Evolutionary conservation across 306 rosid genomes (phyloP), one percentile per base, ranked within the genome.

Genomic region (Neltuma alba): DNA sequence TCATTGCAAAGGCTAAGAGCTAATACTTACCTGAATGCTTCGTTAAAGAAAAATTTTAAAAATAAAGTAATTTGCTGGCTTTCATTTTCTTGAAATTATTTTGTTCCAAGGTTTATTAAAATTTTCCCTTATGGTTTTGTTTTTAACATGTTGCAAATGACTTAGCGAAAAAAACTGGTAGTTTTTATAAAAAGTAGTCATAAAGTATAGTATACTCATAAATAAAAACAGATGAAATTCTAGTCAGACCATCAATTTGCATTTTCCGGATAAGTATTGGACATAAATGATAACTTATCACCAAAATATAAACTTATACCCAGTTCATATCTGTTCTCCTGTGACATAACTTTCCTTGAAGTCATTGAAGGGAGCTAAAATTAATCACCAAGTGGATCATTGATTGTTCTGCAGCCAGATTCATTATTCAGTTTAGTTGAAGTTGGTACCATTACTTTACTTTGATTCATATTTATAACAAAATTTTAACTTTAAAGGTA

Each of bases 381-480:
- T 45, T 69, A 40, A 60, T 38, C 44, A 68, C 71, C 60, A 27
- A 76, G 28, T 68, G 9, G 66, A 25, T 57, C 62, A 57, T 38
- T 69, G 33, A 25, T 75, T 62, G 48, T 15, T 69, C 34, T 7
- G 7, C 27, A n/a, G 3, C 74, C 41, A 71, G 30, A 38, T 82
- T 64, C 41, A 40, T 61, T 45, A 48, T n/a, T 45, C 30, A 21
- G 30, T 54, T 54, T 70, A 37, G 25, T n/a, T 21, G 20, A 38
- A 54, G 40, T 42, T 20, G 30, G 54, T 58, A 69, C 9, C 44
- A 12, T 25, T 23, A 1, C 74, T 10, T 15, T 25, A 41, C 21
- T 30, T 30, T 28, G 21, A 44, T 21, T 38, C 12, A 1, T 23
- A 38, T 64, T n/a, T 58, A 21, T 52, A 34, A 68, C 10, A 14